phyloP scores from a whole-genome alignment of 352 stramenopile genomes.

The Phytophthora crassamura region DNA sequence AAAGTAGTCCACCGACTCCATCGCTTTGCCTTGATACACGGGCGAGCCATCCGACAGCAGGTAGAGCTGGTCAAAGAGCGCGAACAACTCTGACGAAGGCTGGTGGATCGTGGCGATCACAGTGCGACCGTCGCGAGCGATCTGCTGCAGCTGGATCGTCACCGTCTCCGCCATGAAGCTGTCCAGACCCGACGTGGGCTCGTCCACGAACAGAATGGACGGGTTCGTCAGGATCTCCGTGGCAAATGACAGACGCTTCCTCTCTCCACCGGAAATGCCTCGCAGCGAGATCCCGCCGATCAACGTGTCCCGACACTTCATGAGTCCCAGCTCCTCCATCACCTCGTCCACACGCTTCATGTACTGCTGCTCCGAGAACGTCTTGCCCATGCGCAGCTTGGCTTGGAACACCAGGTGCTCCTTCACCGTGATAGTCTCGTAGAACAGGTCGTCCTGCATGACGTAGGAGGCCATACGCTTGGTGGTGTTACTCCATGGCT shows the following conservation, averaged over 20 bases:
- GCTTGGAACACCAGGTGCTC: constrained; percentile 88
- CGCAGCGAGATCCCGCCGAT: constrained; percentile 48
- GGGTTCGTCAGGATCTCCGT: constrained; percentile 77
- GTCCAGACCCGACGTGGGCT: constrained; percentile 66
- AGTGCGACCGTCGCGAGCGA: constrained; percentile 81
- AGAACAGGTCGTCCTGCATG: constrained; percentile 93
- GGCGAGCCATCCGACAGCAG: constrained; percentile 36
- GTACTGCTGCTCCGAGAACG: constrained; percentile 30
- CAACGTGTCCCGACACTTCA: constrained; percentile 49
- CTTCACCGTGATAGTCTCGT: constrained; percentile 79
- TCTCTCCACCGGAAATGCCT: constrained; percentile 73
- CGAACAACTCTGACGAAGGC: constrained; percentile 60
- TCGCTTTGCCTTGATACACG: constrained; percentile 44
- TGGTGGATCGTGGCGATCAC: constrained; percentile 89
- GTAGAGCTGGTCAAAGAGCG: constrained; percentile 47
- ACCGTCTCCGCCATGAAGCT: constrained; percentile 56
- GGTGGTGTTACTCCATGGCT: constrained; percentile 43
- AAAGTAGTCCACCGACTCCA: constrained; percentile 45
- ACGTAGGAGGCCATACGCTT: constrained; percentile 74
- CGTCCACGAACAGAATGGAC: constrained; percentile 78
- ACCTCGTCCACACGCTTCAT: constrained; percentile 45
- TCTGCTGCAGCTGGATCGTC: constrained; percentile 51
- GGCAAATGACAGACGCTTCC: constrained; percentile 80
- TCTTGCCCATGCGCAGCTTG: constrained; percentile 63
- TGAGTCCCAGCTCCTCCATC: constrained; percentile 53